phyloP scores from a whole-genome alignment of 345 rosid species.

The Nephelium lappaceum region DNA sequence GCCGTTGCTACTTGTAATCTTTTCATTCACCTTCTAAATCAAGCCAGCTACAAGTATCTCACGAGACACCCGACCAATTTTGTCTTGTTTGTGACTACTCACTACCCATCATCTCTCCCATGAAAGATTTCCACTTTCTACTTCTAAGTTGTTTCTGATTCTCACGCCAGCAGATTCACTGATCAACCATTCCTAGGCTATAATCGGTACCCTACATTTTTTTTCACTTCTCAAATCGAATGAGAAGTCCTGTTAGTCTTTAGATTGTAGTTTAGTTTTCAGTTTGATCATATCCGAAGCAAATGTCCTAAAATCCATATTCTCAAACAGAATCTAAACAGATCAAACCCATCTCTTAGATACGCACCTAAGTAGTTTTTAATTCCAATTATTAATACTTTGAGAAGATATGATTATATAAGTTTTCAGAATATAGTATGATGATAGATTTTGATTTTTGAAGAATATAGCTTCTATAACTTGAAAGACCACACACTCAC shows the following conservation, averaged over 20 bases:
- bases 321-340: background rate
- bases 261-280: background rate
- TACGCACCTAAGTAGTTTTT: too few relatives aligned
- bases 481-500: background rate
- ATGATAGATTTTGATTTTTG: background rate
- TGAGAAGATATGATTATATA: background rate
- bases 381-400: too few relatives aligned
- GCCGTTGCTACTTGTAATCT: background rate
- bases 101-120: background rate
- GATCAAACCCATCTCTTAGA: background rate
- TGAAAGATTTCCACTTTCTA: background rate
- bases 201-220: too few relatives aligned
- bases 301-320: background rate
- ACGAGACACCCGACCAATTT: background rate
- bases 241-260: too few relatives aligned
- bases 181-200: too few relatives aligned
- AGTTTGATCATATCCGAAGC: background rate
- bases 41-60: background rate
- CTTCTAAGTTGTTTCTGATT: background rate
- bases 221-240: too few relatives aligned
- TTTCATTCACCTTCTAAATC: background rate
- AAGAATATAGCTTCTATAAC: background rate
- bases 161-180: too few relatives aligned
- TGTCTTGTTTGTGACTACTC: background rate
- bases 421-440: background rate